A percentile compares a stretch with the other conserved stretches of the same genome.
Evolutionary conservation across 176 grass and related monocot genomes (phyloP).

Genomic region (Secale cereale): DNA sequence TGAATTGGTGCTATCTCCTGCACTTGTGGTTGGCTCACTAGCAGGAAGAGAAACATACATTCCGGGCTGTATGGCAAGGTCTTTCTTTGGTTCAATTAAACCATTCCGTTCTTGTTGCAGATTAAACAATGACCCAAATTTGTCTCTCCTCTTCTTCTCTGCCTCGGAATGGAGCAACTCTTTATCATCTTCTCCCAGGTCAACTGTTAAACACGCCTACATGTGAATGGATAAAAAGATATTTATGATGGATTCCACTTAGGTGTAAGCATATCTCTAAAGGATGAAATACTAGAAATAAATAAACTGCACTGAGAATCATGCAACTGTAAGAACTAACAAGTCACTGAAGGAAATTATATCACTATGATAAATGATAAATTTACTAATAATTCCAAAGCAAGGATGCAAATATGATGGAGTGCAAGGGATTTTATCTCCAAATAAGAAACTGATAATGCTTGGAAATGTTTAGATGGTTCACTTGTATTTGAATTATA

Average conservation of each 20-base stretch:
- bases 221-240: slow-evolving; percentile 11
- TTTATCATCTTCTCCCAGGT: slow-evolving; percentile 47
- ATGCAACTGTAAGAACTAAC: background rate
- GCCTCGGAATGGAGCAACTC: slow-evolving; percentile 56
- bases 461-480: background rate
- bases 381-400: background rate
- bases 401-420: slow-evolving; percentile 14
- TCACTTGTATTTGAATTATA: background rate
- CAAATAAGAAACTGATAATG: slow-evolving; percentile 10
- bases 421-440: background rate
- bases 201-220: slow-evolving; percentile 36
- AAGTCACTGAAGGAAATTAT: background rate
- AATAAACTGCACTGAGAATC: background rate
- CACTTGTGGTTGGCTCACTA: background rate
- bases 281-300: background rate
- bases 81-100: slow-evolving; percentile 76
- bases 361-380: background rate
- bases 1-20: background rate
- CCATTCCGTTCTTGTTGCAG: slow-evolving; percentile 81
- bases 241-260: background rate
- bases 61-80: slow-evolving; percentile 75
- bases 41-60: slow-evolving; percentile 66
- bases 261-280: background rate
- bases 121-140: slow-evolving; percentile 51
- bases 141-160: slow-evolving; percentile 59